Base-by-base conservation (phyloP, 192 early-diverging fungal species). In the Chytriomyces hyalinus region DNA sequence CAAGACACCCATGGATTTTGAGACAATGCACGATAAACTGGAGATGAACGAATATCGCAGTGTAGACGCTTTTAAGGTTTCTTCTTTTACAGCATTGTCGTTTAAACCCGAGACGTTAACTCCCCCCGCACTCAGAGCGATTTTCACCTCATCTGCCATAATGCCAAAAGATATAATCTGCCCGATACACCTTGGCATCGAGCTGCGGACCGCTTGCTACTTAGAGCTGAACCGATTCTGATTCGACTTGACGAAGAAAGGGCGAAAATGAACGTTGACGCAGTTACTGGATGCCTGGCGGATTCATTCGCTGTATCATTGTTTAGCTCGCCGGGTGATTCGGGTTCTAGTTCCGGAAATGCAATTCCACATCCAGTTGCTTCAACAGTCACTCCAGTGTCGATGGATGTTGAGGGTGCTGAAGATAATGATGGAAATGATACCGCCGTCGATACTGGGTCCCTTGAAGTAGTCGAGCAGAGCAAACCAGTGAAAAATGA, bases 161-260 rank as follows among this genome's bases (percentile, higher is more conserved):
- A 96, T 76, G 88, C 91, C 24, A 87, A 92, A 83, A 78, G 84
- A 9, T 96, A 95, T 77, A 96, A 96, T 81, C 86, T 84, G 60
- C 62, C 82, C 1, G 90, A 93, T 49, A 96, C 93, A 0, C 75
- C 84, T 2, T 96, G 94, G 71, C 91, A 85, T 73, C 84, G 89
- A 61, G 75, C 86, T 6, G 94, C 94, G 0, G 80, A 82, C 20
- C 82, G 86, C 61, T 76, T 94, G 11, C 76, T 88, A 53, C 62
- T 76, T 51, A 57, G 77, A 26, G 62, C 45, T 48, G 53, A 77
- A 44, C 75, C 75, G 5, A n/a, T 63, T 62, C 53, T 73, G 3
- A 28, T 15, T 45, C 44, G 61, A 20, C 60, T 61, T 8, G 61
- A 49, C 63, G 70, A 77, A 7, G 17, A 80, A 57, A 28, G 70